Base-by-base conservation (phyloP, 2,329 filamentous ascomycete species). In the Paracamarosporium sp. region DNA sequence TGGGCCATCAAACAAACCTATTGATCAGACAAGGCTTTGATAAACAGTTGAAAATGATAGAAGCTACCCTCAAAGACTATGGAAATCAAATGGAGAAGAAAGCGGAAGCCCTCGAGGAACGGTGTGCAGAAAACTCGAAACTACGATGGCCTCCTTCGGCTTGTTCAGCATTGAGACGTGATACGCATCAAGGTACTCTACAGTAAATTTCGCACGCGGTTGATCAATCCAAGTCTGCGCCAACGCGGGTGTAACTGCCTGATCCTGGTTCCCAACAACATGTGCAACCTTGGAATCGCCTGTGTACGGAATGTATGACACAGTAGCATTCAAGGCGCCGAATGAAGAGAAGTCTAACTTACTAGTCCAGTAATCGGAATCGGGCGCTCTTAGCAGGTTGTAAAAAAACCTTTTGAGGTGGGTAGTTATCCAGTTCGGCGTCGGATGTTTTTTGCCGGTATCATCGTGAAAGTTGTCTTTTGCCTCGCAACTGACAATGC, bases 111-210 rank as follows among this genome's bases (percentile, higher is more conserved):
- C n/a, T n/a, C n/a, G n/a, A n/a, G n/a, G n/a, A n/a, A n/a, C n/a
- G n/a, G n/a, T n/a, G n/a, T n/a, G n/a, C n/a, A n/a, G n/a, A n/a
- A n/a, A n/a, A n/a, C n/a, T n/a, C n/a, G n/a, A n/a, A n/a, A n/a
- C n/a, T n/a, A 53, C 48, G 11, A 67, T 59, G 28, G 70, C 63
- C 46, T 60, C 55, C 4, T 63, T 53, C 12, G 69, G 65, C 41
- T 55, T 57, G 57, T 67, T 68, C 45, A 74, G n/a, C 67, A 68
- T 66, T 12, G 66, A 54, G 27, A 63, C 47, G 59, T 73, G 70
- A 54, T 65, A 65, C 8, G 50, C 57, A 43, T 66, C 61, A 30
- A 66, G 36, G 2, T 25, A 38, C 44, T 62, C 55, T 5, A 67
- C 59, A 24, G 58, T 55, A 15, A 68, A 62, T 35, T 59, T 38